These are phyloP conservation scores for Xylaria arbuscula DNA, from an alignment of 2,329 filamentous ascomycete species.

Conservation along the genomic window DNA sequence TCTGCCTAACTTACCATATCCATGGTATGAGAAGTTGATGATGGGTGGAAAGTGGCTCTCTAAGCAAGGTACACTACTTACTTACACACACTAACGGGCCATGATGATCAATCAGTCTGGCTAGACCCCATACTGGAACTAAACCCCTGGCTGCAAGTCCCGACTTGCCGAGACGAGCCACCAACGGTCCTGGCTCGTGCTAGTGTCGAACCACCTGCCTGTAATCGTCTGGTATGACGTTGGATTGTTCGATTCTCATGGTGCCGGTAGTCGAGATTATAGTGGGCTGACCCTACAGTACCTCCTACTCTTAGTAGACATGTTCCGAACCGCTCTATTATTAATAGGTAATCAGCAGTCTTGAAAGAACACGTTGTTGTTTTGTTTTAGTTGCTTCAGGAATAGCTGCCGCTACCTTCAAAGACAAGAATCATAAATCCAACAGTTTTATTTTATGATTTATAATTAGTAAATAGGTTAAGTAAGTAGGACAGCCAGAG, in stretches of 20 bases:
- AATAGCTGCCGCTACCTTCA: not conserved
- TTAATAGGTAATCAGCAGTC: constrained; percentile 26
- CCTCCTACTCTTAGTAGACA: not conserved
- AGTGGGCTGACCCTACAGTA: not conserved
- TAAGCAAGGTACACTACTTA: not conserved
- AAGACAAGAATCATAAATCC: too few relatives aligned
- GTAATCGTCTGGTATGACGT: constrained; percentile 47
- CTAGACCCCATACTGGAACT: not conserved
- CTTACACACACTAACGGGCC: not conserved
- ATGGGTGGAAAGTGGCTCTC: too few relatives aligned
- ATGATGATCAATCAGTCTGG: constrained; percentile 14
- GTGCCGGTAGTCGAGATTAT: not conserved
- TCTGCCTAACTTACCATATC: not conserved
- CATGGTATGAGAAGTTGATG: too few relatives aligned
- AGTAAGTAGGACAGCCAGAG: too few relatives aligned
- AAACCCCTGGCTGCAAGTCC: not conserved
- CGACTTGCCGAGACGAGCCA: constrained; percentile 16
- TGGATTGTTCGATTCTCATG: constrained; percentile 32
- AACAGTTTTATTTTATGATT: too few relatives aligned
- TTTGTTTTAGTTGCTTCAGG: constrained; percentile 3
- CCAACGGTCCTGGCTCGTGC: constrained; percentile 21
- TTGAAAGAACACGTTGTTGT: constrained; percentile 41
- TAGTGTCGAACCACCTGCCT: constrained; percentile 38
- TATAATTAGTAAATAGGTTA: too few relatives aligned
- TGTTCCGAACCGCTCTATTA: constrained; percentile 17